Percentiles rank a stretch among this genome's conserved stretches.
Conservation (phyloP, 164 flowering plant genomes). For the Magnolia kwangsiensis region DNA sequence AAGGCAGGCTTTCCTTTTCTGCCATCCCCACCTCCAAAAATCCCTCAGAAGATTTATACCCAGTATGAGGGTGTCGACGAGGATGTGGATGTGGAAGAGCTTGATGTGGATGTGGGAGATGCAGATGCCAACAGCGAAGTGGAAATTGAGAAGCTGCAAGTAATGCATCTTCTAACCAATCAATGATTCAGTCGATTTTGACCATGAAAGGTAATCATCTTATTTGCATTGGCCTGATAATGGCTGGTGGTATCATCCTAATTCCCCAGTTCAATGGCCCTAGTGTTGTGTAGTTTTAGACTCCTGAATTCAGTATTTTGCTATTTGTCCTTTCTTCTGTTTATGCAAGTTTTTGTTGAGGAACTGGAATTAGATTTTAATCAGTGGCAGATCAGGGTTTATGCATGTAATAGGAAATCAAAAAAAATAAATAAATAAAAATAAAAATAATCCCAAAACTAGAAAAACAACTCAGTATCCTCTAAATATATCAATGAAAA, state of each 20-base stretch:
- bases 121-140: conserved; percentile 29
- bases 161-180: background rate
- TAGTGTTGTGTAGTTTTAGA: background rate
- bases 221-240: too few species aligned
- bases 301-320: background rate
- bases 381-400: background rate
- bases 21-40: conserved; percentile 47
- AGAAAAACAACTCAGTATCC: too few species aligned
- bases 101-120: conserved; percentile 31
- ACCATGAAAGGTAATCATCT: background rate
- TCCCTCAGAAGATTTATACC: conserved; percentile 33
- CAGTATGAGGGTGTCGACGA: conserved; percentile 53
- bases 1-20: conserved; percentile 22
- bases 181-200: background rate
- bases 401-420: background rate
- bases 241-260: too few species aligned
- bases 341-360: background rate
- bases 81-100: conserved; percentile 41
- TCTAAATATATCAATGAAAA: too few species aligned
- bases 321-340: background rate
- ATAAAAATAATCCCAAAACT: too few species aligned
- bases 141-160: conserved; percentile 20
- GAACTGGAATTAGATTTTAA: background rate
- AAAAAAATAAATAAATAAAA: too few species aligned
- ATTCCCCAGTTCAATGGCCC: background rate